Conservation (phyloP, 108 stramenopile species). For the Pseudonitzschia multistriata region DNA sequence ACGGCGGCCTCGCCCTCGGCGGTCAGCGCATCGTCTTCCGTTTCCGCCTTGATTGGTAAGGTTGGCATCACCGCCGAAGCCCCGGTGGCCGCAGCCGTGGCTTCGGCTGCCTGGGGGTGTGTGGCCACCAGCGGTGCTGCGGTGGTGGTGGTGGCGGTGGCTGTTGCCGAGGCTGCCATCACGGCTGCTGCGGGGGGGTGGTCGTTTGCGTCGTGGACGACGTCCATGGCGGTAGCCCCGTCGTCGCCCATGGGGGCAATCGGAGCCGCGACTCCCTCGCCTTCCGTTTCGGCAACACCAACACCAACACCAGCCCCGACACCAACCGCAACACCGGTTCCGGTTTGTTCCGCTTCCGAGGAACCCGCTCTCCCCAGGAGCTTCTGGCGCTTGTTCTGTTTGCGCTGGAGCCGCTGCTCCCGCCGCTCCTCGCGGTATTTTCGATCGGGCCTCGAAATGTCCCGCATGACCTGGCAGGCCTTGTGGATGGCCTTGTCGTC, state of each 20-base stretch:
- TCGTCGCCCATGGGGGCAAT: background rate
- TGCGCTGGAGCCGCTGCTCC: constrained; percentile 13
- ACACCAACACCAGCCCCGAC: background rate
- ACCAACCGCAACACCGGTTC: background rate
- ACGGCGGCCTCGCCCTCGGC: background rate
- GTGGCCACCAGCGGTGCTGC: background rate
- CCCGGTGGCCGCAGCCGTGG: background rate
- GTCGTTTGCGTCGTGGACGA: background rate
- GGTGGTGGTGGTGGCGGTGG: background rate
- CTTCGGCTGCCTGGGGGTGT: background rate
- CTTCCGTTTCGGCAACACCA: background rate
- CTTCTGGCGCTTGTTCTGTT: background rate
- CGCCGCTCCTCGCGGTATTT: constrained; percentile 36
- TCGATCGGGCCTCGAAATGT: constrained; percentile 58
- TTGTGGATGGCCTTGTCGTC: constrained; percentile 67
- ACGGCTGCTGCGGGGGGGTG: background rate
- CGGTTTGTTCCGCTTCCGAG: background rate
- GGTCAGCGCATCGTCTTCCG: background rate
- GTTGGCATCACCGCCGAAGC: background rate
- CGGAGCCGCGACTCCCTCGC: background rate
- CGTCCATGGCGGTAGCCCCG: background rate
- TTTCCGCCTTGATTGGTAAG: background rate
- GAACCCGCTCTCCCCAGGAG: background rate
- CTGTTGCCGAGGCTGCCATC: background rate
- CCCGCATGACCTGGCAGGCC: constrained; percentile 77